These are phyloP conservation scores for Daphne laureola DNA, from an alignment of 441 rosid genomes.

Conservation along the genomic window DNA sequence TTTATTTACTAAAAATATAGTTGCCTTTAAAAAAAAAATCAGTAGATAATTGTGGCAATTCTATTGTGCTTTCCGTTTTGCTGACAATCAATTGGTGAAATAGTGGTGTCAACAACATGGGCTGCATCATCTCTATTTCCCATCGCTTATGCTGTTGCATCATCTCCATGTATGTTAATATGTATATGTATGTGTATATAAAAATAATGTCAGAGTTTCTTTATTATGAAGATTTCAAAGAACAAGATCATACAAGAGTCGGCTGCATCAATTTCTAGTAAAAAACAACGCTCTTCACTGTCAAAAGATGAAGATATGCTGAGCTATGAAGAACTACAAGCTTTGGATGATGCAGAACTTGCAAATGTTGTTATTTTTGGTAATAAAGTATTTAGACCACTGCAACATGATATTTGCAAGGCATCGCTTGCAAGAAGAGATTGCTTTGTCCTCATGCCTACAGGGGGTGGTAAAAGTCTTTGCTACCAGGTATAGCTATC, in stretches of 20 bases:
- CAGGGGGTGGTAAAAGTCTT: slow-evolving; percentile 94
- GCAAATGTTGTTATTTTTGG: slow-evolving; percentile 90
- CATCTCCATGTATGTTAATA: too few relatives aligned
- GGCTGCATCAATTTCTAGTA: slow-evolving; percentile 25
- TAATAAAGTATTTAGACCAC: slow-evolving; percentile 55
- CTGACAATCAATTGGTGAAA: too few relatives aligned
- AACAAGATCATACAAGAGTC: slow-evolving; percentile 35
- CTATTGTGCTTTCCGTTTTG: too few relatives aligned
- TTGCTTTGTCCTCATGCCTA: slow-evolving; percentile 87
- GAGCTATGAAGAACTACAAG: slow-evolving; percentile 61
- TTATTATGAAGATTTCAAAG: slow-evolving; percentile 40
- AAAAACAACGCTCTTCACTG: slow-evolving; percentile 17
- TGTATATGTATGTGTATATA: too few relatives aligned
- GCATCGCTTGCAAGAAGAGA: slow-evolving; percentile 62
- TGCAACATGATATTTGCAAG: slow-evolving; percentile 87
- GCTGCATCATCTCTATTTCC: neutral
- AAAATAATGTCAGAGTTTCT: slow-evolving; percentile 1
- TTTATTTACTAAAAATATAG: too few relatives aligned
- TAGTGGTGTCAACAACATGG: too few relatives aligned
- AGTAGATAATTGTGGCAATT: too few relatives aligned
- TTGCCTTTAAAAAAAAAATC: too few relatives aligned
- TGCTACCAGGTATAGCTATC: slow-evolving; percentile 71
- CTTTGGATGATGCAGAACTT: slow-evolving; percentile 73
- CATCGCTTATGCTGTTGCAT: too few relatives aligned
- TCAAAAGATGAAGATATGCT: slow-evolving; percentile 33